Conservation (phyloP, 352 stramenopile species). For the Phytopythium chamaehyphon region DNA sequence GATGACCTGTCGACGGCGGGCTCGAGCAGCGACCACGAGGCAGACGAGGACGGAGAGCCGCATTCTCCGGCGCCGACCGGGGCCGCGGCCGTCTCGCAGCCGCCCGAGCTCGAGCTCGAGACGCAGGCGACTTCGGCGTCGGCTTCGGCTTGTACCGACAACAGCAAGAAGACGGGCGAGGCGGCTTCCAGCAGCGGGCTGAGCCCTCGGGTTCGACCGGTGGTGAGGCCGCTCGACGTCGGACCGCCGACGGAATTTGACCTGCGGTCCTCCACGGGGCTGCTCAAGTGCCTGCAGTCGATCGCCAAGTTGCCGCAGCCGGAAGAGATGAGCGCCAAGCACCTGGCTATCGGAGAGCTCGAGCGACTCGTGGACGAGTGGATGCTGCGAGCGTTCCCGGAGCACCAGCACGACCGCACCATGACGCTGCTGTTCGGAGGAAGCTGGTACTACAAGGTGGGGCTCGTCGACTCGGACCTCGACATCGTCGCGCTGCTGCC, state of each 20-base stretch:
- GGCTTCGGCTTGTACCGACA: too few relatives aligned
- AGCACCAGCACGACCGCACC: constrained; percentile 20
- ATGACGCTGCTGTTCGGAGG: constrained; percentile 69
- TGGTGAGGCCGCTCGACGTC: constrained; percentile 55
- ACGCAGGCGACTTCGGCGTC: neutral
- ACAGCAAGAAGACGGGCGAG: constrained; percentile 11
- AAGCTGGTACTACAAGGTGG: constrained; percentile 82
- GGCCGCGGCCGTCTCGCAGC: neutral
- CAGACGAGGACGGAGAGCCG: constrained; percentile 20
- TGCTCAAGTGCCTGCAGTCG: constrained; percentile 79
- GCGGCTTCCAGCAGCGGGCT: constrained; percentile 8
- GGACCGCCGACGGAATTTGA: constrained; percentile 69
- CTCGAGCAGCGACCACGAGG: constrained; percentile 36
- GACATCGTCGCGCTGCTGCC: constrained; percentile 77
- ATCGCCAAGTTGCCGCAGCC: constrained; percentile 50
- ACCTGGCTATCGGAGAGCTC: constrained; percentile 75
- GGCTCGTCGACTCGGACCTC: constrained; percentile 66
- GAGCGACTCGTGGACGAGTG: constrained; percentile 68
- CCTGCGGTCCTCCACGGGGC: constrained; percentile 67
- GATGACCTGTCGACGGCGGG: constrained; percentile 33
- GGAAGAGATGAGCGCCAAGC: constrained; percentile 64
- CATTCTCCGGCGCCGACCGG: constrained; percentile 9
- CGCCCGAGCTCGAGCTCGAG: constrained; percentile 11
- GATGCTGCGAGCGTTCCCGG: constrained; percentile 46
- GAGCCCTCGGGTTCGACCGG: constrained; percentile 34